Base-by-base conservation (phyloP, 164 flowering plant genomes). In the Sextonia rubra region DNA sequence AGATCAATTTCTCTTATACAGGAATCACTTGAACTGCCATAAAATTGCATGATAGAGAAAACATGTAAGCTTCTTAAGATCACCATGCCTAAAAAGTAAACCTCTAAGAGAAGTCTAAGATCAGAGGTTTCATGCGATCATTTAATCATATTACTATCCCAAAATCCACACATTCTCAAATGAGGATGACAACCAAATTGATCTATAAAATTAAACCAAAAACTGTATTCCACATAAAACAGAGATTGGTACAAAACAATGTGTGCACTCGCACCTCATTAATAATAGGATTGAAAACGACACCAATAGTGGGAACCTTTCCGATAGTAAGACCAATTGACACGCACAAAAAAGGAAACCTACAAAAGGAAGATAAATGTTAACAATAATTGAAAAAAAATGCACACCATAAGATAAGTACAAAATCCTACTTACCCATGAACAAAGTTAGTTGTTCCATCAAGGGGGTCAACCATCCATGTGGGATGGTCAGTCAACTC, bases 391-490 rank as follows among this genome's bases (percentile, higher is more conserved):
- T 27, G 48, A 15, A 68, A 55, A 44, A 22, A 64, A 55, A 74
- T n/a, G 12, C 47, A 47, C 3, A 68, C 27, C 72, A 70, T 5
- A 52, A 71, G 64, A 72, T 18, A 49, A 69, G 47, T 23, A 4
- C 6, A 64, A 25, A 24, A 17, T 12, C 24, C 14, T 4, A 60
- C 63, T 29, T 80, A 89, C 99, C 99, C 97, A 79, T 96, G 99
- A 68, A 96, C 97, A 80, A 96, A 96, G 75, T 96, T 96, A 11
- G 97, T 93, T 4, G 99, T 96, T 70, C 99, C 99, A 82, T 96
- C 99, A 62, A 96, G 87, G 12, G 99, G 99, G 77, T 96, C 99
- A 63, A 96, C 97, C 60, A 96, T 90, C 99, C 99, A 96, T 1
- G 97, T 96, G 22, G 99, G 99, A 17, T 89, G 84, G 78, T 91